Base-by-base conservation (phyloP, 805 yeast genomes). In the Wickerhamiella siamensis region DNA sequence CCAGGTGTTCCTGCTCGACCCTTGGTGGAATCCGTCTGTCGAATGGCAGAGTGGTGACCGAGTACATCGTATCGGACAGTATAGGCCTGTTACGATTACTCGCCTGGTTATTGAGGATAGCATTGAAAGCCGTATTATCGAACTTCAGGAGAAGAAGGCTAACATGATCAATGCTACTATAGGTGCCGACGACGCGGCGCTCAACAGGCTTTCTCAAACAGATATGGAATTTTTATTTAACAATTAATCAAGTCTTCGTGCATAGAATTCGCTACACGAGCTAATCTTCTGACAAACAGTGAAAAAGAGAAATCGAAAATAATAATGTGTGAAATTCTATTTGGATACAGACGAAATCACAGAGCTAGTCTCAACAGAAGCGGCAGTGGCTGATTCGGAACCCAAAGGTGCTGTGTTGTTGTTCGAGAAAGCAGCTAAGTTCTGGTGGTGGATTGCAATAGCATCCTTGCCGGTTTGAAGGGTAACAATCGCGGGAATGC, bases 11-110 rank as follows among this genome's bases (percentile, higher is more conserved):
- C 70, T 91, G 36, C 68, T 91, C 67, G 99, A 91, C 54, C 97
- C 97, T 29, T 91, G 98, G 98, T 91, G 98, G 97, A 93, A 91
- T 58, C 97, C 97, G 1, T 81, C 94, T 51, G 91, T 88, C 5
- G 98, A 91, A 59, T 91, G 96, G 86, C 99, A 91, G 60, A 79
- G 93, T 39, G 95, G 94, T 61, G 99, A 91, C 61, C 76, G 99
- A 64, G 96, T 91, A 18, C 97, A 91, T 62, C 75, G 99, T 63
- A 91, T 91, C 48, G 96, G 97, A 4, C 99, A 91, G 59, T 82
- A 73, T 52, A 65, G 99, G 50, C 98, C 99, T 0, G 95, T 91
- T 8, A 73, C 83, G 47, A 84, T 91, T 50, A 86, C 95, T 6
- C 71, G 96, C 37, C 76, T 91, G 55, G 84, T 94, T 51, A 88